A percentile compares a stretch with the other conserved stretches of the same genome.
These are phyloP conservation scores for Monosporascus sp. DNA, from an alignment of 2,329 filamentous ascomycete genomes.

Conservation along the genomic window DNA sequence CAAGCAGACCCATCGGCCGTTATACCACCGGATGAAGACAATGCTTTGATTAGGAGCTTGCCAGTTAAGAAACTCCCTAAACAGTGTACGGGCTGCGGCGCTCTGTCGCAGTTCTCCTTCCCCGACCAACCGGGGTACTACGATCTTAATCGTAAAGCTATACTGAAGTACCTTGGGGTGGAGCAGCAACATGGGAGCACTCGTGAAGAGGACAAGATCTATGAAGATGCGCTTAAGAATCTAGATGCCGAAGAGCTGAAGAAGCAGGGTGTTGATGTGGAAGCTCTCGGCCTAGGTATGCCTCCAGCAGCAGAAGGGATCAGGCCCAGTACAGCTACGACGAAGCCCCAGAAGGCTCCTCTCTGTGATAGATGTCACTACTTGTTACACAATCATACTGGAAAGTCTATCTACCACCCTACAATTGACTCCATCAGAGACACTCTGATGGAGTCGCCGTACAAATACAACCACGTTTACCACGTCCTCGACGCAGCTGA, in stretches of 20 bases:
- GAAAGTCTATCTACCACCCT: constrained; percentile 71
- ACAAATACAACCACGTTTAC: constrained; percentile 90
- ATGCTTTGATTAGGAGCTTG: background rate
- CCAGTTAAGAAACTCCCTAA: constrained; percentile 38
- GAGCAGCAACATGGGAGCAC: constrained; percentile 19
- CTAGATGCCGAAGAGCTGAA: constrained; percentile 37
- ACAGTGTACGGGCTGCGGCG: constrained; percentile 61
- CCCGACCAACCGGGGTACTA: constrained; percentile 52
- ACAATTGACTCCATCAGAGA: constrained; percentile 74
- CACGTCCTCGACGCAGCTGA: constrained; percentile 93
- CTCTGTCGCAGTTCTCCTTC: constrained; percentile 52
- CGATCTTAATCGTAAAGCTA: constrained; percentile 43
- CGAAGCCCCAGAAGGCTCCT: constrained; percentile 37
- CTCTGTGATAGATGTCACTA: constrained; percentile 86
- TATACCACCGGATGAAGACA: background rate
- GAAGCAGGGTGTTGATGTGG: constrained; percentile 40
- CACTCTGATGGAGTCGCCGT: constrained; percentile 81
- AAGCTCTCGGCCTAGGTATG: constrained; percentile 27
- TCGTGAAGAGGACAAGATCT: constrained; percentile 39
- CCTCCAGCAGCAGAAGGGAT: constrained; percentile 9
- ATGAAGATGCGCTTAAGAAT: constrained; percentile 38
- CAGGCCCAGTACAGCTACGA: constrained; percentile 4
- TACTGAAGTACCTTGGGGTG: constrained; percentile 41
- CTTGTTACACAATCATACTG: constrained; percentile 68
- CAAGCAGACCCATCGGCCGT: constrained; percentile 13